Evolutionary conservation across 441 rosid genomes (phyloP), one percentile per base, ranked within the genome.

Genomic region (Erodium texanum): DNA sequence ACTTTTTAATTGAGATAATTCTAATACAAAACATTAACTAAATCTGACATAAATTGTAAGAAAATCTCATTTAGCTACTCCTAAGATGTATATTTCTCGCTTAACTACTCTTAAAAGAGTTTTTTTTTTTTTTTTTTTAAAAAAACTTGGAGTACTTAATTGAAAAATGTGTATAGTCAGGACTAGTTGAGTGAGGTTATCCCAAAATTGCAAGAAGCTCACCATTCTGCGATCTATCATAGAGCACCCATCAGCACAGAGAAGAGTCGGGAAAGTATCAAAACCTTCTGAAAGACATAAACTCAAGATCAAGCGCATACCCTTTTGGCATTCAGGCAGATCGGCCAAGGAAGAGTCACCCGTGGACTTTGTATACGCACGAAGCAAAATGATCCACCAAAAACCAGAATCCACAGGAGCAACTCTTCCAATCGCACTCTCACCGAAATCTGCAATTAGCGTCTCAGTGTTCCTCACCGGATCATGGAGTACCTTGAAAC

Each of bases 201-300:
- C n/a, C n/a, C n/a, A n/a, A 27, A 27, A 4, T 27, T 27, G 29
- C 29, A 27, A 27, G 1, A 66, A 69, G 76, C 96, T 74, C 68
- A 90, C 98, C 96, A 90, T 93, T 75, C 98, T 85, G 27, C 98
- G 90, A 82, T 93, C 97, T 75, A 93, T 86, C 98, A 93, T 90
- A 82, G 96, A 83, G 85, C 98, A 93, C 66, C 98, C 98, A 64
- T 90, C 98, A 18, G 97, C 93, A 12, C 98, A 92, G 32, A 92
- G 90, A 76, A 93, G 96, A 12, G 98, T 93, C 1, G 96, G 97
- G 73, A 93, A 90, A 0, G 98, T 93, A 73, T 93, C 96, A 36
- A 87, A 93, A 7, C 97, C 97, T 73, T 93, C 98, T 0, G 96
- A 86, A 50, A 93, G 85, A 69, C 98, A 90, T 58, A 90, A 67